Evolutionary conservation across 768 basidiomycete species (phyloP).

Genomic region (Macrolepiota albuminosa): DNA sequence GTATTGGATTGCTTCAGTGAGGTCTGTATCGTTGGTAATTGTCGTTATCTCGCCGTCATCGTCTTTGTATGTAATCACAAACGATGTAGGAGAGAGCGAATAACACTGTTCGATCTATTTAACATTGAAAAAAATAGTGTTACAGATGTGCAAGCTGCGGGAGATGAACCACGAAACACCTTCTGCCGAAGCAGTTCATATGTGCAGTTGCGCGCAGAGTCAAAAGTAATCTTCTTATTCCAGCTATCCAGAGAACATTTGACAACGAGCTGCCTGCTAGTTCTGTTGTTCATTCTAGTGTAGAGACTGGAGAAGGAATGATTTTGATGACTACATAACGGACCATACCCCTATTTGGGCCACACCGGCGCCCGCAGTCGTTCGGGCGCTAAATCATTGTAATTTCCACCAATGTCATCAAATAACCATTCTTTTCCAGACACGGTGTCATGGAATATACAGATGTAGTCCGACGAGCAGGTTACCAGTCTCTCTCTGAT

Average conservation of each 20-base stretch:
- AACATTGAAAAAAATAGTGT: background rate
- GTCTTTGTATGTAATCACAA: conserved; percentile 78
- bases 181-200: conserved; percentile 69
- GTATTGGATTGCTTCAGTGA: conserved; percentile 85
- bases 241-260: conserved; percentile 78
- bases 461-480: conserved; percentile 14
- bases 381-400: background rate
- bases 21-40: conserved; percentile 66
- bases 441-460: background rate
- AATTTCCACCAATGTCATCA: background rate
- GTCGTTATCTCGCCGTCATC: conserved; percentile 77
- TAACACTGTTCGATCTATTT: conserved; percentile 82
- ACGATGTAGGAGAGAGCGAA: conserved; percentile 63
- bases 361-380: conserved; percentile 11
- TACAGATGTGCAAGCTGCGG: background rate
- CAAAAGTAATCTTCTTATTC: conserved; percentile 75
- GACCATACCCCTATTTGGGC: background rate
- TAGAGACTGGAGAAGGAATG: background rate
- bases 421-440: background rate
- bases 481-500: background rate
- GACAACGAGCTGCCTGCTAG: conserved; percentile 76
- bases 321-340: background rate
- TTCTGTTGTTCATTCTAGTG: conserved; percentile 35
- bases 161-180: conserved; percentile 38
- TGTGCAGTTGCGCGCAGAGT: conserved; percentile 73